These are phyloP conservation scores for Aegilops bicornis DNA, from an alignment of 176 grass and related monocot species.

Conservation along the genomic window DNA sequence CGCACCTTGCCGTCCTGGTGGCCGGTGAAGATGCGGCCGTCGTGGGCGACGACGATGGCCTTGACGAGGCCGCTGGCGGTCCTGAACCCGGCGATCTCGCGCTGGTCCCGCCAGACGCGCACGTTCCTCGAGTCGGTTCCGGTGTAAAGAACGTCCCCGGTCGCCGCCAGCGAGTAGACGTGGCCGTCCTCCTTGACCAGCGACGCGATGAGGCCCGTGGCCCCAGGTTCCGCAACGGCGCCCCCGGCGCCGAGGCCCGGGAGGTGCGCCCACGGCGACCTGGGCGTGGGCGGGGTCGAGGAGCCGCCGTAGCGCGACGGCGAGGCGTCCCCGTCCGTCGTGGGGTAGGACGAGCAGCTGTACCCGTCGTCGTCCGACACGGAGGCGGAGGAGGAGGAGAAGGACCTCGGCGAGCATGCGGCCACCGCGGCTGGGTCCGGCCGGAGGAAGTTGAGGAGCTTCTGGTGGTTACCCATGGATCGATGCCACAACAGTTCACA, in stretches of 20 bases:
- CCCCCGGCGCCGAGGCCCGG: slow-evolving; percentile 16
- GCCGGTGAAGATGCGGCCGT: not conserved
- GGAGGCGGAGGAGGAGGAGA: slow-evolving; percentile 27
- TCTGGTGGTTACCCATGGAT: slow-evolving; percentile 35
- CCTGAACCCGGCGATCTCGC: not conserved
- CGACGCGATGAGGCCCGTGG: not conserved
- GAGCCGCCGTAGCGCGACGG: slow-evolving; percentile 50
- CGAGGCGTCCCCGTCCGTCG: slow-evolving; percentile 15
- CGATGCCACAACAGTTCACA: not conserved
- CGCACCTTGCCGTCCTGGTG: slow-evolving; percentile 19
- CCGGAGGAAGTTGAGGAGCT: slow-evolving; percentile 43
- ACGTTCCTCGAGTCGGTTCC: not conserved
- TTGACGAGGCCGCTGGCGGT: slow-evolving; percentile 4
- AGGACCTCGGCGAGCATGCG: slow-evolving; percentile 4
- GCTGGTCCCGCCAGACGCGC: not conserved
- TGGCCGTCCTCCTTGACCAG: not conserved
- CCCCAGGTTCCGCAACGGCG: not conserved
- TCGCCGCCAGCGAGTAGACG: not conserved
- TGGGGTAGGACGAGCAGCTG: slow-evolving; percentile 16
- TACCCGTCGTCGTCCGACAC: slow-evolving; percentile 36
- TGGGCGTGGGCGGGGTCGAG: slow-evolving; percentile 37
- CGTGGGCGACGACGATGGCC: not conserved
- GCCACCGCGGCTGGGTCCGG: not conserved
- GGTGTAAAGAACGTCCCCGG: slow-evolving; percentile 4
- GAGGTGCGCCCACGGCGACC: slow-evolving; percentile 35